Base-by-base conservation (phyloP, 345 rosid genomes). In the Populus deltoides region DNA sequence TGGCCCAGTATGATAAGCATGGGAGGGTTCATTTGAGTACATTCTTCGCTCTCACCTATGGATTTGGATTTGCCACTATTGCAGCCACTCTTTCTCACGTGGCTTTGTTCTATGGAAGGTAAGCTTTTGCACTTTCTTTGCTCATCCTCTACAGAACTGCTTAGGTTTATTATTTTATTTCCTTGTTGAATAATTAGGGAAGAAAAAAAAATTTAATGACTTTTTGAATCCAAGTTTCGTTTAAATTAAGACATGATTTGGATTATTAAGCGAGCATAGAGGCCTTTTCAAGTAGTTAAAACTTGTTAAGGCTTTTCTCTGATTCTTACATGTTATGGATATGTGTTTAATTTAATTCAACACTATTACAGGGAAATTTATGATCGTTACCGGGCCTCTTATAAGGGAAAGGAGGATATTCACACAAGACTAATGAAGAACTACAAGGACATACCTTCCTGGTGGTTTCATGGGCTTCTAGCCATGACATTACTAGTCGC, bases 31-130 rank as follows among this genome's bases (percentile, higher is more conserved):
- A 87, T 61, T 29, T 85, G 84, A 85, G 90, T 73, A 80, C 81
- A 0, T 80, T 87, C 83, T 87, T 87, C 76, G 88, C 90, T 61
- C 66, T 85, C 13, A 72, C 86, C 12, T 82, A 83, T 31, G 90
- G 90, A 6, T 57, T 85, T 62, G 87, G 88, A 68, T 85, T 85
- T 65, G 88, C 90, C 57, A 27, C 27, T 27, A 27, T 27, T 27
- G 27, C 27, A 27, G 27, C 27, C 27, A 85, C 90, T 6, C 77
- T 85, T 12, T 51, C 83, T 76, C 90, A 87, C 68, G 90, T 87
- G 29, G 78, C 81, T 62, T 72, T 87, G 76, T 87, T 87, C 51
- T 74, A 85, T 74, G 88, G 90, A 80, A 82, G 87, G 90, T 87
- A 81, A 73, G 13, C 31, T 77, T 8, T 72, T 49, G 43, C 16